Evolutionary conservation across 768 basidiomycete genomes (phyloP).

Genomic region (Vararia minispora): DNA sequence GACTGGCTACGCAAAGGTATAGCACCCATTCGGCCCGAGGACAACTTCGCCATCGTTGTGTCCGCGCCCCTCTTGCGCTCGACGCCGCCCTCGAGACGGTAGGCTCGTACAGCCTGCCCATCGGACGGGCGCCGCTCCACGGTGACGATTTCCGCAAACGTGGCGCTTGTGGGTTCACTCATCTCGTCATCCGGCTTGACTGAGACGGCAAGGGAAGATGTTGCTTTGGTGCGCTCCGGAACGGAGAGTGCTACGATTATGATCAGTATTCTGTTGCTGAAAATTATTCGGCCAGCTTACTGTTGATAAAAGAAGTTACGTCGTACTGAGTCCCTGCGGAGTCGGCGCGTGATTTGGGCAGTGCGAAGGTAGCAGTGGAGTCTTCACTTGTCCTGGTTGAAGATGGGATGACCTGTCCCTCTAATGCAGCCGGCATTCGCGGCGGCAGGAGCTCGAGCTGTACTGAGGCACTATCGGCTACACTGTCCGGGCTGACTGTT

Average conservation of each 20-base stretch:
- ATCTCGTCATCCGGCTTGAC: constrained; percentile 2
- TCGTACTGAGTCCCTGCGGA: constrained; percentile 52
- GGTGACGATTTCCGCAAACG: constrained; percentile 7
- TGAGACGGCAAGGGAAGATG: neutral
- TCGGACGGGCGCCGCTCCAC: constrained; percentile 10
- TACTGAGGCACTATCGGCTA: too few species aligned
- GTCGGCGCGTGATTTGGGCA: constrained; percentile 17
- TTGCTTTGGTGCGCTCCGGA: constrained; percentile 15
- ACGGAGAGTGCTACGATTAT: constrained; percentile 23
- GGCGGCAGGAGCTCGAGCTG: constrained; percentile 12
- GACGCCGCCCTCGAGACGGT: too few species aligned
- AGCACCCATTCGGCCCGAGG: neutral
- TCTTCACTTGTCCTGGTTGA: constrained; percentile 10
- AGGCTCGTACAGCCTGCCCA: too few species aligned
- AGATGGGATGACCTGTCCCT: constrained; percentile 14
- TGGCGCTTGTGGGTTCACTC: constrained; percentile 2
- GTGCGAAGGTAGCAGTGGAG: neutral
- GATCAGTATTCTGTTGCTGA: neutral
- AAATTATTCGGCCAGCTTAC: constrained; percentile 19
- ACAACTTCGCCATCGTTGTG: neutral
- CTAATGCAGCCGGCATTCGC: constrained; percentile 16
- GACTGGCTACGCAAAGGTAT: neutral
- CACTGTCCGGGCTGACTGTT: too few species aligned
- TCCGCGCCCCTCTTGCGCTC: constrained; percentile 2
- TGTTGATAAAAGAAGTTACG: constrained; percentile 63